Conservation (phyloP, 306 rosid genomes). For the Casuarina equisetifolia region DNA sequence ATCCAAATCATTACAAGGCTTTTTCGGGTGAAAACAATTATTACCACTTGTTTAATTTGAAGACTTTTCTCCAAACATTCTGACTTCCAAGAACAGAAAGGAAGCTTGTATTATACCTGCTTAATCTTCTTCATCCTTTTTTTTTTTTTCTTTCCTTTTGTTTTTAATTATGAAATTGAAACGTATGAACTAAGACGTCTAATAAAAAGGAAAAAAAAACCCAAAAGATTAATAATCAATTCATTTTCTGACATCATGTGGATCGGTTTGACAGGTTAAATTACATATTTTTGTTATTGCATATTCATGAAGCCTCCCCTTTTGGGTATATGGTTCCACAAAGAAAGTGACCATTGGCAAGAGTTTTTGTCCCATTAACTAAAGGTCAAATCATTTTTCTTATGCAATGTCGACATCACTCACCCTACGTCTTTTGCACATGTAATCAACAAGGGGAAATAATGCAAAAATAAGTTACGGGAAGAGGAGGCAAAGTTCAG, state of each 20-base stretch:
- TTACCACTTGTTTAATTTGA: not conserved
- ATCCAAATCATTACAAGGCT: not conserved
- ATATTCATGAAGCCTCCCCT: too few relatives aligned
- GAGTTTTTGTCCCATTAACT: not conserved
- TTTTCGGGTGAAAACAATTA: not conserved
- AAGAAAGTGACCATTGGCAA: slow-evolving; percentile 19
- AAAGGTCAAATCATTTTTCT: not conserved
- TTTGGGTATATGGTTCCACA: not conserved
- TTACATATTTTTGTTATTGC: too few relatives aligned
- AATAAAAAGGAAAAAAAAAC: too few relatives aligned
- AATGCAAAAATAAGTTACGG: slow-evolving; percentile 6
- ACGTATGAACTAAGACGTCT: too few relatives aligned
- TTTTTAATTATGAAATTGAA: too few relatives aligned
- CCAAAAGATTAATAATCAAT: not conserved
- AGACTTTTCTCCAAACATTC: too few relatives aligned
- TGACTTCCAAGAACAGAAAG: too few relatives aligned
- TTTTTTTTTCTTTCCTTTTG: too few relatives aligned
- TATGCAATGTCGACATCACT: slow-evolving; percentile 4
- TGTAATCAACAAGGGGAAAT: slow-evolving; percentile 6
- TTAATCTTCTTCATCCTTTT: too few relatives aligned
- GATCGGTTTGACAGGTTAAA: too few relatives aligned
- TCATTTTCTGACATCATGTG: too few relatives aligned
- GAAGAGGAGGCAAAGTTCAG: not conserved
- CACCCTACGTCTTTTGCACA: slow-evolving; percentile 13
- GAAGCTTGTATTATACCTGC: too few relatives aligned